Evolutionary conservation across 2,329 filamentous ascomycete genomes (phyloP).

Genomic region (Hypocreales sp.): DNA sequence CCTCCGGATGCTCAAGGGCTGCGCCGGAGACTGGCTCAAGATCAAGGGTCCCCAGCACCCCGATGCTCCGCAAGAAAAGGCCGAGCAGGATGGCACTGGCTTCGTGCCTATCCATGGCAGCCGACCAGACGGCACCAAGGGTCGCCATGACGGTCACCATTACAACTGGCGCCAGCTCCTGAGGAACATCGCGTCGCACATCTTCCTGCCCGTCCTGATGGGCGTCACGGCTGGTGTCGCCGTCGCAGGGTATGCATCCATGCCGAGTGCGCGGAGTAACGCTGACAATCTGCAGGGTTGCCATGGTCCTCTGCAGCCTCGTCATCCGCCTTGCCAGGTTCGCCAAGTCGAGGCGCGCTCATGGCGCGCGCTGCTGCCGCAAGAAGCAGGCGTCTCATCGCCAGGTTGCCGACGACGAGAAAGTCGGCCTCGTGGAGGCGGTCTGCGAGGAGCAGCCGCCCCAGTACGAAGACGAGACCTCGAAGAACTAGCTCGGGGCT

Average conservation of each 20-base stretch:
- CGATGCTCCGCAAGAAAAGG: slow-evolving; percentile 5
- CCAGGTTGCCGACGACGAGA: slow-evolving; percentile 24
- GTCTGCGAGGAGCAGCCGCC: slow-evolving; percentile 13
- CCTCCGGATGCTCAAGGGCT: slow-evolving; percentile 12
- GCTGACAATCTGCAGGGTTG: slow-evolving; percentile 29
- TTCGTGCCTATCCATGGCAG: slow-evolving; percentile 4
- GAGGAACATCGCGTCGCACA: slow-evolving; percentile 41
- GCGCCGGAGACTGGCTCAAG: slow-evolving; percentile 8
- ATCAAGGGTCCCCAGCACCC: neutral
- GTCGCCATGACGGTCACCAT: too few species aligned
- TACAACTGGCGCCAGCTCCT: slow-evolving; percentile 29
- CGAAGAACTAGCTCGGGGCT: slow-evolving; percentile 11
- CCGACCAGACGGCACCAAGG: slow-evolving; percentile 8
- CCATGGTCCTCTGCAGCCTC: slow-evolving; percentile 49
- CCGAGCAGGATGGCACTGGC: neutral
- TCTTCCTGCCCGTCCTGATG: slow-evolving; percentile 52
- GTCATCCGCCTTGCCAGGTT: slow-evolving; percentile 43
- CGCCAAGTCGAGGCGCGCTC: slow-evolving; percentile 14
- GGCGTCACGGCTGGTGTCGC: slow-evolving; percentile 54
- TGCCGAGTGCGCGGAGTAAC: too few species aligned
- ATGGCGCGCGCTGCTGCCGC: slow-evolving; percentile 4
- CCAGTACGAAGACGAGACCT: slow-evolving; percentile 12
- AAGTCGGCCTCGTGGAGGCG: slow-evolving; percentile 30
- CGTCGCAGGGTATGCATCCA: slow-evolving; percentile 42
- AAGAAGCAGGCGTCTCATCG: slow-evolving; percentile 1